Conservation (phyloP, 2,329 filamentous ascomycete species). For the Chaetothyriales sp. region DNA sequence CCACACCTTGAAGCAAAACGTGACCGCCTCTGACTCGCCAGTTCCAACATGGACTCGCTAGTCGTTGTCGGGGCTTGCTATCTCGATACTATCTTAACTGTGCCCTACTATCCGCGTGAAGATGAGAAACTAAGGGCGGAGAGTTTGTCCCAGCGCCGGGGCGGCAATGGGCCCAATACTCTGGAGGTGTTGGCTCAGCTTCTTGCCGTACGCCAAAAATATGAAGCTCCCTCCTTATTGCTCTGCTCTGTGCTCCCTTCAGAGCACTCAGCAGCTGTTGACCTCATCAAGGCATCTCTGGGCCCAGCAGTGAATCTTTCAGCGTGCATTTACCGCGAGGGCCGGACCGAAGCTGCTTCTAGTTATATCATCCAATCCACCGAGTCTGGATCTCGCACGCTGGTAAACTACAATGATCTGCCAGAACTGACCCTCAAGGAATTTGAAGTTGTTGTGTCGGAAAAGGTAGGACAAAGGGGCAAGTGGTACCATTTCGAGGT, state of each 20-base stretch:
- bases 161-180: slow-evolving; percentile 59
- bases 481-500: slow-evolving; percentile 62
- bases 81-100: slow-evolving; percentile 52
- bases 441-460: slow-evolving; percentile 36
- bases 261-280: slow-evolving; percentile 35
- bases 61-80: slow-evolving; percentile 52
- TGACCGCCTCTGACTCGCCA: background rate
- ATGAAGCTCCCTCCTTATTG: slow-evolving; percentile 18
- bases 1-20: too few species aligned
- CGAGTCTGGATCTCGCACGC: slow-evolving; percentile 46
- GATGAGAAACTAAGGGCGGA: slow-evolving; percentile 59
- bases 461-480: slow-evolving; percentile 23
- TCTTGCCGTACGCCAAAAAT: slow-evolving; percentile 17
- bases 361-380: slow-evolving; percentile 54
- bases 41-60: slow-evolving; percentile 21
- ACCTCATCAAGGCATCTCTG: slow-evolving; percentile 41
- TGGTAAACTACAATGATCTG: slow-evolving; percentile 55
- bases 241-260: slow-evolving; percentile 39
- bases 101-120: slow-evolving; percentile 48
- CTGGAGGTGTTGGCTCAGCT: slow-evolving; percentile 57
- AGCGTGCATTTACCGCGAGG: slow-evolving; percentile 45
- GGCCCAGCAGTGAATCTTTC: slow-evolving; percentile 34
- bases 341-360: slow-evolving; percentile 43
- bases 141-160: slow-evolving; percentile 43
- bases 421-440: slow-evolving; percentile 52